These are phyloP conservation scores for Phoenix roebelenii DNA, from an alignment of 176 grass and related monocot species.

Conservation along the genomic window DNA sequence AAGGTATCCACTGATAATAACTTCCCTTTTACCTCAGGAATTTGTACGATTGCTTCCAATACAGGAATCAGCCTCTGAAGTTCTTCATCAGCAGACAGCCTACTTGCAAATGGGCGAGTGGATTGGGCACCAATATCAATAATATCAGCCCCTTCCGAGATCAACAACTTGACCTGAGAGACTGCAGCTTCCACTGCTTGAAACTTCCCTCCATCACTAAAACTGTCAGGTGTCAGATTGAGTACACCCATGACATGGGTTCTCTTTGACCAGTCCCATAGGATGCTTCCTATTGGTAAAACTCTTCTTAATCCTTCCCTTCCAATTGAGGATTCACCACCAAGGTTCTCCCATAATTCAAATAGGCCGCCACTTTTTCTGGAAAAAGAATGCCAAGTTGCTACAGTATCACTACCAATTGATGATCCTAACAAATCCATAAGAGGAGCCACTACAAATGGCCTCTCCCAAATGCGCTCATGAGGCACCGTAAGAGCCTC, in stretches of 20 bases:
- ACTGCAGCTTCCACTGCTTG: slow-evolving; percentile 41
- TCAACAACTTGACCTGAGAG: slow-evolving; percentile 46
- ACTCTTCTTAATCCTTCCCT: slow-evolving; percentile 66
- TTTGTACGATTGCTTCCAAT: slow-evolving; percentile 43
- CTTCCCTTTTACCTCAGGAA: slow-evolving; percentile 62
- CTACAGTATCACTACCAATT: slow-evolving; percentile 32
- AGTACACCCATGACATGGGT: slow-evolving; percentile 79
- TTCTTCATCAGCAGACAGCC: slow-evolving; percentile 56
- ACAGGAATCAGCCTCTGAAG: slow-evolving; percentile 71
- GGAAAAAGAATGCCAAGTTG: slow-evolving; percentile 62
- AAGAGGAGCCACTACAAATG: slow-evolving; percentile 86
- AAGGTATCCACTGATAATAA: slow-evolving; percentile 78
- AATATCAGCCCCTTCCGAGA: slow-evolving; percentile 82
- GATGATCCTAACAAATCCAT: slow-evolving; percentile 60
- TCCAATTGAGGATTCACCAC: slow-evolving; percentile 67
- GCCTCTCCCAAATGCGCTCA: slow-evolving; percentile 73
- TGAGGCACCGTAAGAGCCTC: slow-evolving; percentile 63
- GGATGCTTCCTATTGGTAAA: slow-evolving; percentile 31
- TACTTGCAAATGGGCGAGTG: slow-evolving; percentile 62
- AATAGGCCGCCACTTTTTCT: slow-evolving; percentile 44
- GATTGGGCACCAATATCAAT: slow-evolving; percentile 93
- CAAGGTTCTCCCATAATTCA: slow-evolving; percentile 61
- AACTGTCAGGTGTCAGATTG: slow-evolving; percentile 85
- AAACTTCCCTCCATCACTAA: slow-evolving; percentile 90
- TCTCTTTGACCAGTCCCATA: slow-evolving; percentile 63